Percentiles rank a stretch among this genome's conserved stretches.
These are phyloP conservation scores for Akanthomyces uredinophilus DNA, from an alignment of 2,329 filamentous ascomycete genomes.

Conservation along the genomic window DNA sequence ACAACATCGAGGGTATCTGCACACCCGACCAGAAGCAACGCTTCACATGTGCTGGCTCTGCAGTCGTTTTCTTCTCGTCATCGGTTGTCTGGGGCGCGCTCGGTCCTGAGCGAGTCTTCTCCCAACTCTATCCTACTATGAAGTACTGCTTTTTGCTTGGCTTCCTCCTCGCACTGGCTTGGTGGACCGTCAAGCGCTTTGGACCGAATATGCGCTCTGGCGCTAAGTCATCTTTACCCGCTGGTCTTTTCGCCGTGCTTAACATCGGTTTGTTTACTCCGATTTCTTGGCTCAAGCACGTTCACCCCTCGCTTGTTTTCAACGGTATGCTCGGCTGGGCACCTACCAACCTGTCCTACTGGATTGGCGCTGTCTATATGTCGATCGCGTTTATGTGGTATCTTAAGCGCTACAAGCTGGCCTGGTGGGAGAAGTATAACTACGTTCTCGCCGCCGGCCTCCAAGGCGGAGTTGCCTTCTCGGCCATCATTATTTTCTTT, in stretches of 20 bases:
- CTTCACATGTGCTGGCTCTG: slow-evolving; percentile 25
- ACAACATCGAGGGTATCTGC: slow-evolving; percentile 28
- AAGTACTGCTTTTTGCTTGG: slow-evolving; percentile 17
- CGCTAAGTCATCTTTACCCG: slow-evolving; percentile 8
- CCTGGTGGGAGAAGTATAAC: slow-evolving; percentile 44
- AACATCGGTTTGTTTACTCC: slow-evolving; percentile 21
- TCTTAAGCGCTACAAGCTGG: slow-evolving; percentile 31
- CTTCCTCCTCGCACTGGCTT: slow-evolving; percentile 30
- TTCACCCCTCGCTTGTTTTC: slow-evolving; percentile 37
- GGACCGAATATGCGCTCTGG: slow-evolving; percentile 17
- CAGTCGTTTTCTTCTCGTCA: slow-evolving; percentile 30
- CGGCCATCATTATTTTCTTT: slow-evolving; percentile 39
- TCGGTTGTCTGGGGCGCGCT: slow-evolving; percentile 28
- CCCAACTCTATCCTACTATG: slow-evolving; percentile 16
- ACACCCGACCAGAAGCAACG: slow-evolving; percentile 29
- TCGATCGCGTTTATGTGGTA: slow-evolving; percentile 40
- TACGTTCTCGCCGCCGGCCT: slow-evolving; percentile 38
- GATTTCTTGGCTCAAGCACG: slow-evolving; percentile 28
- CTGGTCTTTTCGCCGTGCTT: slow-evolving; percentile 14
- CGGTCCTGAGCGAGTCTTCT: slow-evolving; percentile 32
- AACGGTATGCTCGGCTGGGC: slow-evolving; percentile 39
- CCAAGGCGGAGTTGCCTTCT: slow-evolving; percentile 36
- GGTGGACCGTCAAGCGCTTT: slow-evolving; percentile 64
- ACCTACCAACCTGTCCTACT: slow-evolving; percentile 38
- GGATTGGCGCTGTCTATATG: slow-evolving; percentile 36